Conservation (phyloP, 75 land plant species). For the Picea glauca region DNA sequence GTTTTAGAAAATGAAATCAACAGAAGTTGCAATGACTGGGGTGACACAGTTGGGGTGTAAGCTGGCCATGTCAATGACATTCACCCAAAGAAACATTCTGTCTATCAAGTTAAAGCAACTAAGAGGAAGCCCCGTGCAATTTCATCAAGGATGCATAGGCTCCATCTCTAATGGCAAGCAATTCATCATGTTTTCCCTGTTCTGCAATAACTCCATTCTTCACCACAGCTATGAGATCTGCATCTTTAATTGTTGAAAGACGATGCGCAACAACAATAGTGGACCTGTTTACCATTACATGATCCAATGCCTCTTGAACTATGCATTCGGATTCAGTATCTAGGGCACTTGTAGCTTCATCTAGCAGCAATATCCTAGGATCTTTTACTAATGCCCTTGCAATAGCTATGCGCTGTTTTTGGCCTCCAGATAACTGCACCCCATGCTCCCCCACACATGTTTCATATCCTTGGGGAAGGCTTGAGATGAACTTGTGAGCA, state of each 20-base stretch:
- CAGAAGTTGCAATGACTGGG: too few relatives aligned
- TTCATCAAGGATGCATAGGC: slow-evolving; percentile 40
- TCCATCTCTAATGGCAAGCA: slow-evolving; percentile 24
- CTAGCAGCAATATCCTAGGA: slow-evolving; percentile 35
- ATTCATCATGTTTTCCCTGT: slow-evolving; percentile 30
- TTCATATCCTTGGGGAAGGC: slow-evolving; percentile 45
- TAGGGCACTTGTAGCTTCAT: slow-evolving; percentile 52
- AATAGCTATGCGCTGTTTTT: slow-evolving; percentile 44
- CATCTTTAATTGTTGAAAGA: slow-evolving; percentile 30
- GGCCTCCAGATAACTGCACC: slow-evolving; percentile 44
- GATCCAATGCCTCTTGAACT: slow-evolving; percentile 42
- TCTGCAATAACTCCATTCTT: slow-evolving; percentile 27
- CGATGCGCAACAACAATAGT: slow-evolving; percentile 36
- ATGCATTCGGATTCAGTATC: slow-evolving; percentile 39
- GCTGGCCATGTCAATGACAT: too few relatives aligned
- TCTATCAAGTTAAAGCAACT: background rate
- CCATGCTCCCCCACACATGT: slow-evolving; percentile 42
- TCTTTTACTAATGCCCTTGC: slow-evolving; percentile 38
- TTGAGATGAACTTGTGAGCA: slow-evolving; percentile 56
- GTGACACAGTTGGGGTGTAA: too few relatives aligned
- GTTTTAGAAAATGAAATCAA: too few relatives aligned
- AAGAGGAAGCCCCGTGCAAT: slow-evolving; percentile 21
- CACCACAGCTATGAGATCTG: slow-evolving; percentile 39
- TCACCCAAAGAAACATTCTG: too few relatives aligned
- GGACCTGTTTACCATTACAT: slow-evolving; percentile 26